phyloP scores from a whole-genome alignment of 148 eudicot genomes.

The Tetragonia tetragonoides region DNA sequence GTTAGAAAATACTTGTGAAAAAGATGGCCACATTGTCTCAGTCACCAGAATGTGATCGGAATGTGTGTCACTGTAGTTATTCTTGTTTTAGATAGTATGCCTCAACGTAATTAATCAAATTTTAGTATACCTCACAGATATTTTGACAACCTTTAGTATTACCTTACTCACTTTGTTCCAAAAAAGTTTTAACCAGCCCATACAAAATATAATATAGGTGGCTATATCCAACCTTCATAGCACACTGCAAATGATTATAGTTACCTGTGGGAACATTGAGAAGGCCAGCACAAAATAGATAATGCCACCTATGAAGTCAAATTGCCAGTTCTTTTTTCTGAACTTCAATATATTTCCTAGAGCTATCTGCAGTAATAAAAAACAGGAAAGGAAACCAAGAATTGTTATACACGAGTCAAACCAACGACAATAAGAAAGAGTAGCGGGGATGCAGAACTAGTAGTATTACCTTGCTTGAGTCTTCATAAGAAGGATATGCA shows the following conservation, averaged over 20 bases:
- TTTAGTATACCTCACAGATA: too few species aligned
- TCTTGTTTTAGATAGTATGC: too few species aligned
- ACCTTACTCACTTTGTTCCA: too few species aligned
- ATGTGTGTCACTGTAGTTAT: too few species aligned
- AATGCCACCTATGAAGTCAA: constrained; percentile 93
- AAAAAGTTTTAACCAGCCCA: too few species aligned
- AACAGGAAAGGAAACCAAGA: constrained; percentile 14
- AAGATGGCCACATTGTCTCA: too few species aligned
- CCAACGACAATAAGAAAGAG: not conserved
- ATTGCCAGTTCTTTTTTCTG: constrained; percentile 99
- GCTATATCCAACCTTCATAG: not conserved
- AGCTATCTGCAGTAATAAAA: constrained; percentile 67
- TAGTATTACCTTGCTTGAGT: constrained; percentile 80
- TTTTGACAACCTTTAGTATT: too few species aligned
- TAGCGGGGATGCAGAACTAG: not conserved
- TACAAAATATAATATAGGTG: not conserved
- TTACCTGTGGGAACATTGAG: constrained; percentile 99
- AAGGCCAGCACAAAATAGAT: constrained; percentile 86
- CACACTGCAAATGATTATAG: not conserved
- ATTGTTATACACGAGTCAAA: not conserved
- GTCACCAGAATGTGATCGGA: too few species aligned
- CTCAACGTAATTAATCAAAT: too few species aligned
- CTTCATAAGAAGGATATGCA: constrained; percentile 94
- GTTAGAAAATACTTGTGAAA: too few species aligned
- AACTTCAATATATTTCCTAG: constrained; percentile 95